phyloP scores from a whole-genome alignment of 148 eudicot genomes.

The Rhododendron henanense region DNA sequence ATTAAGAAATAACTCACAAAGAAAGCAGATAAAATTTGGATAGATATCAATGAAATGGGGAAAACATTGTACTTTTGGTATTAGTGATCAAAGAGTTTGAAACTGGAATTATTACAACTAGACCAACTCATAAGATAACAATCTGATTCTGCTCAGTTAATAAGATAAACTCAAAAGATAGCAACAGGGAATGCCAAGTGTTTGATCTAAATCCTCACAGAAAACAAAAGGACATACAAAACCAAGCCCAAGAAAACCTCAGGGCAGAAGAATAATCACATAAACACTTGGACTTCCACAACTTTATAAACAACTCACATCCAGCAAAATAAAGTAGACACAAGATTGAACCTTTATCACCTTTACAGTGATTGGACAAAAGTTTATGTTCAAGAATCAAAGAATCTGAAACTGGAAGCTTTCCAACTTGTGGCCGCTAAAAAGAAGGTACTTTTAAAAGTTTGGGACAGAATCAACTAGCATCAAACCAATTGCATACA shows the following conservation, averaged over 20 bases:
- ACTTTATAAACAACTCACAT: background rate
- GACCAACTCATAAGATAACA: background rate
- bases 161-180: background rate
- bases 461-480: background rate
- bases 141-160: background rate
- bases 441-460: background rate
- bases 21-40: background rate
- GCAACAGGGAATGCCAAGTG: background rate
- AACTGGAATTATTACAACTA: background rate
- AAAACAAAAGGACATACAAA: background rate
- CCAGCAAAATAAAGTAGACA: background rate
- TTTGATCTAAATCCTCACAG: background rate
- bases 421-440: background rate
- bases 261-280: conserved; percentile 4
- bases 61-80: background rate
- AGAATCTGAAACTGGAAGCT: background rate
- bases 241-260: background rate
- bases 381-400: background rate
- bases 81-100: background rate
- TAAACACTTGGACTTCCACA: background rate
- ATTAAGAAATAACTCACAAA: background rate
- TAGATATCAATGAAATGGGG: background rate
- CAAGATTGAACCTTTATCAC: background rate
- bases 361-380: background rate
- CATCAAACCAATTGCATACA: background rate